A percentile compares a stretch with the other conserved stretches of the same genome.
Evolutionary conservation across 2,329 filamentous ascomycete species (phyloP).

Genomic region (Curvularia sp.): DNA sequence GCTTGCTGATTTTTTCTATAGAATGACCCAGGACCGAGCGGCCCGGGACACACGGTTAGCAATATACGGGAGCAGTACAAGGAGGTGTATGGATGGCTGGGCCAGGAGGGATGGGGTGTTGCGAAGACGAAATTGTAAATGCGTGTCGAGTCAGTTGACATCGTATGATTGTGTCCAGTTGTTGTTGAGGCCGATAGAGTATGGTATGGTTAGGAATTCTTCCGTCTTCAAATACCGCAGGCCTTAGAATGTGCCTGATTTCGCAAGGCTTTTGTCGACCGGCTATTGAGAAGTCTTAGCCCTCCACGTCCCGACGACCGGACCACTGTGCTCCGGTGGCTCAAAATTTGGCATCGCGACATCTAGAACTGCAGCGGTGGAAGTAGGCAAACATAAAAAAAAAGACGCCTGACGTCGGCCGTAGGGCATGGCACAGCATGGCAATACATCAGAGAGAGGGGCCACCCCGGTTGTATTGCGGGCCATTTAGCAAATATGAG

Average conservation of each 20-base stretch:
- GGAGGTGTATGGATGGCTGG: conserved; percentile 60
- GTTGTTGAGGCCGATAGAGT: too few species aligned
- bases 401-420: not conserved
- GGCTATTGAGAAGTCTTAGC: conserved; percentile 21
- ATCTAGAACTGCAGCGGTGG: not conserved
- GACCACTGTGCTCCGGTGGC: conserved; percentile 28
- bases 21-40: conserved; percentile 62
- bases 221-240: not conserved
- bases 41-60: conserved; percentile 57
- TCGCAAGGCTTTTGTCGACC: not conserved
- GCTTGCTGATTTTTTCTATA: not conserved
- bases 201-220: not conserved
- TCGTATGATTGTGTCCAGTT: not conserved
- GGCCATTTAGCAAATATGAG: conserved; percentile 3
- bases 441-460: not conserved
- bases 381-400: conserved; percentile 2
- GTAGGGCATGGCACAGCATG: not conserved
- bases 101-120: conserved; percentile 58
- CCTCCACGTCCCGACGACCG: conserved; percentile 6
- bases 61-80: conserved; percentile 51
- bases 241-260: not conserved
- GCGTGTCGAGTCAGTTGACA: not conserved
- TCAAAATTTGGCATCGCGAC: conserved; percentile 14
- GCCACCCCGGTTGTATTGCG: conserved; percentile 1
- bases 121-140: conserved; percentile 17